Conservation (phyloP, 2,329 filamentous ascomycete species). For the Ceratocystis lukuohia region DNA sequence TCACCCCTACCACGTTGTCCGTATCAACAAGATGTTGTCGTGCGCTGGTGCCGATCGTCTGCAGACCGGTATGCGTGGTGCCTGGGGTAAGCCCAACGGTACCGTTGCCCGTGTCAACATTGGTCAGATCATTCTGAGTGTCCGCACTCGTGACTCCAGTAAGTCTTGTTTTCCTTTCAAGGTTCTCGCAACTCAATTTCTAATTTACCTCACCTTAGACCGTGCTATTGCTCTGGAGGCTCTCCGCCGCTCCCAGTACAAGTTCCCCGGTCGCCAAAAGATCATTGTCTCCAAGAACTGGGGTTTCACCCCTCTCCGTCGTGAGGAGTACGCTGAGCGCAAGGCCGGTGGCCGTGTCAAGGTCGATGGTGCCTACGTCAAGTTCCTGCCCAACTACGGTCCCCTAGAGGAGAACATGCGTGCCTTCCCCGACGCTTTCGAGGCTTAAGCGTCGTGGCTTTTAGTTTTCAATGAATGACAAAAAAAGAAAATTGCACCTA, state of each 20-base stretch:
- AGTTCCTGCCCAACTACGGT: slow-evolving; percentile 96
- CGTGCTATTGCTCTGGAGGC: slow-evolving; percentile 91
- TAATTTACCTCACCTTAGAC: slow-evolving; percentile 37
- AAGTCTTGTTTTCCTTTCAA: slow-evolving; percentile 29
- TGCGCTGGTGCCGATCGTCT: slow-evolving; percentile 99
- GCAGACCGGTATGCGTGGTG: slow-evolving; percentile 99
- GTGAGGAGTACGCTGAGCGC: slow-evolving; percentile 93
- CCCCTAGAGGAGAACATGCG: slow-evolving; percentile 73
- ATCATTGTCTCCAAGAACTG: slow-evolving; percentile 99
- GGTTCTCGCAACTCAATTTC: background rate
- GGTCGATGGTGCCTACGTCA: slow-evolving; percentile 97
- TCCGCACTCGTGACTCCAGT: slow-evolving; percentile 91
- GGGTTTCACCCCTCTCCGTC: slow-evolving; percentile 97
- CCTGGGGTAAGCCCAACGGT: slow-evolving; percentile 99
- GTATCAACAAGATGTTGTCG: slow-evolving; percentile 99
- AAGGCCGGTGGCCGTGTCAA: slow-evolving; percentile 87
- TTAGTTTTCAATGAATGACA: slow-evolving; percentile 20
- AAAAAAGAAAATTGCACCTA: slow-evolving; percentile 17
- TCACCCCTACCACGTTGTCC: slow-evolving; percentile 99
- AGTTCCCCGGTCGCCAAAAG: slow-evolving; percentile 99
- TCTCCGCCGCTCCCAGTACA: slow-evolving; percentile 98
- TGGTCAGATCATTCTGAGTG: slow-evolving; percentile 94
- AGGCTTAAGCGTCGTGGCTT: slow-evolving; percentile 34
- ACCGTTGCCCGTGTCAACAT: slow-evolving; percentile 99
- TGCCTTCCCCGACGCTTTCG: slow-evolving; percentile 89